Conservation (phyloP, 352 stramenopile species). For the Globisporangium rhizosaccharum region DNA sequence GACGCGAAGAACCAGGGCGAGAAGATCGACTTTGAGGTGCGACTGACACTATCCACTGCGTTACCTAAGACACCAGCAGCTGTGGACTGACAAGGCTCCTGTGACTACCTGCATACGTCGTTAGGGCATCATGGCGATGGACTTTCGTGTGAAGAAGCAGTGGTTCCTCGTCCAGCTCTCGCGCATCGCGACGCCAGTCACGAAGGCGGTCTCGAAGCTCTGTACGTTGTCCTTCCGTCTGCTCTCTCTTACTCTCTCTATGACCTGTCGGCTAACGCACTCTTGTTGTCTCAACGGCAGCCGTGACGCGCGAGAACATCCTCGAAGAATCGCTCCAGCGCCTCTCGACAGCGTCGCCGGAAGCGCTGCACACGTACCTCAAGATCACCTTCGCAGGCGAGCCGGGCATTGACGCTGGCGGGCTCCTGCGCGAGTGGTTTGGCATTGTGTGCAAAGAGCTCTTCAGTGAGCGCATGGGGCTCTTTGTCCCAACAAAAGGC, state of each 20-base stretch:
- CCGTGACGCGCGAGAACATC: conserved; percentile 48
- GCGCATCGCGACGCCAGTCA: conserved; percentile 54
- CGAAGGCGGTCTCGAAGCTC: conserved; percentile 59
- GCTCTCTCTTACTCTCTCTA: neutral
- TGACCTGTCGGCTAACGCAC: neutral
- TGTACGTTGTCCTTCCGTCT: conserved; percentile 26
- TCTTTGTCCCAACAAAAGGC: conserved; percentile 55
- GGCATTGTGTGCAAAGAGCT: conserved; percentile 47
- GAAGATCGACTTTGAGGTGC: conserved; percentile 55
- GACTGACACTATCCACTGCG: neutral
- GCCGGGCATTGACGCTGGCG: conserved; percentile 58
- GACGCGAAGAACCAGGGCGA: conserved; percentile 31
- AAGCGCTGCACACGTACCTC: conserved; percentile 57
- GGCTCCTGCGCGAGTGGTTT: conserved; percentile 68
- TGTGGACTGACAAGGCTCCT: neutral
- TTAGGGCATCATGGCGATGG: conserved; percentile 66
- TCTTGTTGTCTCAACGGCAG: neutral
- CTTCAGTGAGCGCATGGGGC: conserved; percentile 42
- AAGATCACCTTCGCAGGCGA: conserved; percentile 67
- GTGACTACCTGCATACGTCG: neutral
- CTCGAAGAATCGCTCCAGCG: conserved; percentile 44
- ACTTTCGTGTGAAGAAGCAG: conserved; percentile 77
- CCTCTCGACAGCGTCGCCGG: conserved; percentile 30
- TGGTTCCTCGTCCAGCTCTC: conserved; percentile 76
- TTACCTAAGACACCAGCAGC: neutral